phyloP scores from a whole-genome alignment of 2,329 filamentous ascomycete species.

The Fusarium sp. region DNA sequence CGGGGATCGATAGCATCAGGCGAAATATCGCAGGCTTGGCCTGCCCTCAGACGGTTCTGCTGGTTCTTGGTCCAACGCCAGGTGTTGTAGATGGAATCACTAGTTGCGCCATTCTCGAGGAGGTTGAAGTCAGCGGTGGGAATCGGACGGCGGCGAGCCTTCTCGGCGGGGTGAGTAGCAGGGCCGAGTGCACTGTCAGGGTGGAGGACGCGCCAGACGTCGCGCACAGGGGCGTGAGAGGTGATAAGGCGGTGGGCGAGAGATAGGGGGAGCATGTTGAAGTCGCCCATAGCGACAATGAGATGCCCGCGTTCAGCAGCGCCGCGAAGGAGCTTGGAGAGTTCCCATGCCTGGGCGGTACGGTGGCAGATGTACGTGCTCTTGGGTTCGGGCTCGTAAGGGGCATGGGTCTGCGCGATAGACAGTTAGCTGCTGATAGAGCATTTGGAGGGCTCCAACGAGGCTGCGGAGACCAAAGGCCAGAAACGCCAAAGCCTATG shows the following conservation, averaged over 20 bases:
- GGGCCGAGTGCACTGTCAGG: constrained; percentile 86
- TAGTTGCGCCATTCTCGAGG: constrained; percentile 84
- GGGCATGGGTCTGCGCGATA: constrained; percentile 72
- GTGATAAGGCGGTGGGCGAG: constrained; percentile 86
- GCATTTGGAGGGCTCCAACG: not conserved
- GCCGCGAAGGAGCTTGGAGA: constrained; percentile 86
- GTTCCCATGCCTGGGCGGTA: constrained; percentile 93
- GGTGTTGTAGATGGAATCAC: constrained; percentile 87
- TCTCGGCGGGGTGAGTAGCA: constrained; percentile 73
- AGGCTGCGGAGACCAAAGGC: not conserved
- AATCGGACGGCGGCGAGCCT: constrained; percentile 70
- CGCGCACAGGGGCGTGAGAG: constrained; percentile 78
- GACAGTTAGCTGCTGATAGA: not conserved
- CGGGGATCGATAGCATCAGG: constrained; percentile 73
- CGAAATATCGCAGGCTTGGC: constrained; percentile 68
- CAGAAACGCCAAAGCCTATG: not conserved
- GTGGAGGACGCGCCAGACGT: constrained; percentile 86
- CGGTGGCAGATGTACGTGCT: constrained; percentile 93
- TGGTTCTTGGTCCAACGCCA: constrained; percentile 87
- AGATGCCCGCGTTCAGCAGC: constrained; percentile 84
- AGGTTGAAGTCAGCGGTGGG: constrained; percentile 85
- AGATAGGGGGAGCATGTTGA: constrained; percentile 94
- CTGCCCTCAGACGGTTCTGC: constrained; percentile 73
- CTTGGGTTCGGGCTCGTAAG: constrained; percentile 81
- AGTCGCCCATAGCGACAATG: constrained; percentile 89